Evolutionary conservation across 192 early-diverging fungal genomes (phyloP).

Genomic region (Umbelopsis ramanniana): DNA sequence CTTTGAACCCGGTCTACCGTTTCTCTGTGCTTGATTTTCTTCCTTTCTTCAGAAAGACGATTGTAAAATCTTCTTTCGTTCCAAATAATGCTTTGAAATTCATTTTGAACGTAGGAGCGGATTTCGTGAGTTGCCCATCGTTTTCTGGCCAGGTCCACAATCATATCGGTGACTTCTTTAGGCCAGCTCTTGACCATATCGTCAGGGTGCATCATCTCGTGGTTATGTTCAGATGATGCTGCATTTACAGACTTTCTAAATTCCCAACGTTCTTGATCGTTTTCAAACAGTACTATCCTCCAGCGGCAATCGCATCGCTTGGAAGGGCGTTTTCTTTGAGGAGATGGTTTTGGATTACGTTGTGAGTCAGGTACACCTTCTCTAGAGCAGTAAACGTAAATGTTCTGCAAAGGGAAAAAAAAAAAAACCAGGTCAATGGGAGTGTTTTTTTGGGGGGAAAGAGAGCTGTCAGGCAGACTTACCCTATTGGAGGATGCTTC

Average conservation of each 20-base stretch:
- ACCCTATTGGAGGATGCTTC: slow-evolving; percentile 65
- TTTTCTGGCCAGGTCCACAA: slow-evolving; percentile 54
- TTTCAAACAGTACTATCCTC: slow-evolving; percentile 61
- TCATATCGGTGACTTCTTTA: slow-evolving; percentile 49
- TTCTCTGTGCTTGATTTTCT: slow-evolving; percentile 46
- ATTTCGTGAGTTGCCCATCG: slow-evolving; percentile 51
- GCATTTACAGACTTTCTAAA: slow-evolving; percentile 63
- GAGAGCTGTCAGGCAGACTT: slow-evolving; percentile 24
- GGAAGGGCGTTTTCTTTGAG: slow-evolving; percentile 56
- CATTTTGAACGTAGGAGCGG: slow-evolving; percentile 47
- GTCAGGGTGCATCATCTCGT: slow-evolving; percentile 54
- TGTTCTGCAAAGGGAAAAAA: slow-evolving; percentile 45
- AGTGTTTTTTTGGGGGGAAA: neutral
- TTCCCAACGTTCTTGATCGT: slow-evolving; percentile 53
- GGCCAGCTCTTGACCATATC: slow-evolving; percentile 61
- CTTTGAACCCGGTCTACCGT: slow-evolving; percentile 48
- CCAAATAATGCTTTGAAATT: slow-evolving; percentile 59
- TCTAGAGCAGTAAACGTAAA: slow-evolving; percentile 63
- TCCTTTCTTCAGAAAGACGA: slow-evolving; percentile 54
- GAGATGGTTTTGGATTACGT: slow-evolving; percentile 53
- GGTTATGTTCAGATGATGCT: slow-evolving; percentile 58
- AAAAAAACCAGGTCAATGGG: neutral
- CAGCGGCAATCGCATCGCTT: slow-evolving; percentile 64
- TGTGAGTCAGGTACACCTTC: slow-evolving; percentile 61
- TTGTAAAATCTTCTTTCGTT: slow-evolving; percentile 66